Evolutionary conservation across 768 basidiomycete genomes (phyloP).

Genomic region (Cyathus striatus): DNA sequence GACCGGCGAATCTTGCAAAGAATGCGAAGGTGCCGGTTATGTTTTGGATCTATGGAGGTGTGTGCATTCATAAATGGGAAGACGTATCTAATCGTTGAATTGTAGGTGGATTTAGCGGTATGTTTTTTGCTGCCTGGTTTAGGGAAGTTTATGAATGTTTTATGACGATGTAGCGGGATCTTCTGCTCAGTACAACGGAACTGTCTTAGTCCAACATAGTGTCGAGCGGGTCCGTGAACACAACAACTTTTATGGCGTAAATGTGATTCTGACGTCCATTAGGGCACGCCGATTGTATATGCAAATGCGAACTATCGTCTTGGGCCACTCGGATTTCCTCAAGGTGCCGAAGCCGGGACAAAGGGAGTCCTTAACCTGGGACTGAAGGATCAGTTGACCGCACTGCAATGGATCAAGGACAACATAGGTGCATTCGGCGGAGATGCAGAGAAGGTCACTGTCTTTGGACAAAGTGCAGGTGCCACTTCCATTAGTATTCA

Average conservation of each 20-base stretch:
- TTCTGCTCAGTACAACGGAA: too few species aligned
- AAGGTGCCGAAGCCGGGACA: conserved; percentile 31
- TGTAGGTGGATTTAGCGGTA: too few species aligned
- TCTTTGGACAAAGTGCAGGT: conserved; percentile 54
- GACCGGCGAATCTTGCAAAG: conserved; percentile 18
- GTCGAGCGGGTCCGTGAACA: too few species aligned
- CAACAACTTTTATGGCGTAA: too few species aligned
- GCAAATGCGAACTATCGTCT: conserved; percentile 49
- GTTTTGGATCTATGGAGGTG: conserved; percentile 22
- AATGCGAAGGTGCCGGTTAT: conserved; percentile 31
- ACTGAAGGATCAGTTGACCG: conserved; percentile 38
- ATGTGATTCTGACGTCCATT: too few species aligned
- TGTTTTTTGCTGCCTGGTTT: too few species aligned
- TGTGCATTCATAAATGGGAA: not conserved
- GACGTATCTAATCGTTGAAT: too few species aligned
- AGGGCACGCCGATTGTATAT: conserved; percentile 39
- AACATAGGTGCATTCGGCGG: conserved; percentile 61
- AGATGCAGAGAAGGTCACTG: conserved; percentile 41
- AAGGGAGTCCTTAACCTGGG: conserved; percentile 38
- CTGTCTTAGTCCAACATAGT: too few species aligned
- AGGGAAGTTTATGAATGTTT: too few species aligned
- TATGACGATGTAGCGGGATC: too few species aligned
- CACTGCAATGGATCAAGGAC: conserved; percentile 50
- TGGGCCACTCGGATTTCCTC: conserved; percentile 43
- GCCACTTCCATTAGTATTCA: conserved; percentile 39